These are phyloP conservation scores for Ziziphus jujuba DNA, from an alignment of 306 rosid species.

Conservation along the genomic window DNA sequence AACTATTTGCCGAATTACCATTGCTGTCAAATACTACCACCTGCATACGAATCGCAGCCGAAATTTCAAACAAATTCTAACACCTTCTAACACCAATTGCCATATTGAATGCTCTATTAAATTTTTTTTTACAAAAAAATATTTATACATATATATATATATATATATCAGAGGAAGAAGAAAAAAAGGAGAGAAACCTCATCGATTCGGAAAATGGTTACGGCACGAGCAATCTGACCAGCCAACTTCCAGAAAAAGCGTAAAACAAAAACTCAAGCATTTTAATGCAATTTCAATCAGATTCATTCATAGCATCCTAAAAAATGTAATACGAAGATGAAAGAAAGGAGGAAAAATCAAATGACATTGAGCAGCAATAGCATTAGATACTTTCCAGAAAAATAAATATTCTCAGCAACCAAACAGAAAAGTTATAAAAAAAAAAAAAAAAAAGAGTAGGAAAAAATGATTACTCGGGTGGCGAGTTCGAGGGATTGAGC, in stretches of 20 bases:
- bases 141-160: no score
- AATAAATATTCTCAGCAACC: not conserved
- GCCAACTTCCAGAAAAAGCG: slow-evolving; percentile 58
- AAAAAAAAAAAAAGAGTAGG: not conserved
- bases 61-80: not conserved
- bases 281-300: not conserved
- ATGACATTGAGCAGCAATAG: not conserved
- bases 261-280: not conserved
- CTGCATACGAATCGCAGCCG: slow-evolving; percentile 34
- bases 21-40: slow-evolving; percentile 84
- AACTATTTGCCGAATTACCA: slow-evolving; percentile 33
- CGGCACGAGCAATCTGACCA: slow-evolving; percentile 96
- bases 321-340: not conserved
- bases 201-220: slow-evolving; percentile 85
- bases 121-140: not conserved
- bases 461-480: slow-evolving; percentile 56
- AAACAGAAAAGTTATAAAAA: slow-evolving; percentile 7
- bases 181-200: slow-evolving; percentile 52
- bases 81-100: not conserved
- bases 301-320: not conserved
- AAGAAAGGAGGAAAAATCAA: not conserved
- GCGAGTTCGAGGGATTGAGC: slow-evolving; percentile 85
- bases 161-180: no score
- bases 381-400: not conserved
- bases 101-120: not conserved